A percentile compares a stretch with the other conserved stretches of the same genome.
Evolutionary conservation across 352 stramenopile species (phyloP).

Genomic region (Hyaloperonospora arabidopsidis): DNA sequence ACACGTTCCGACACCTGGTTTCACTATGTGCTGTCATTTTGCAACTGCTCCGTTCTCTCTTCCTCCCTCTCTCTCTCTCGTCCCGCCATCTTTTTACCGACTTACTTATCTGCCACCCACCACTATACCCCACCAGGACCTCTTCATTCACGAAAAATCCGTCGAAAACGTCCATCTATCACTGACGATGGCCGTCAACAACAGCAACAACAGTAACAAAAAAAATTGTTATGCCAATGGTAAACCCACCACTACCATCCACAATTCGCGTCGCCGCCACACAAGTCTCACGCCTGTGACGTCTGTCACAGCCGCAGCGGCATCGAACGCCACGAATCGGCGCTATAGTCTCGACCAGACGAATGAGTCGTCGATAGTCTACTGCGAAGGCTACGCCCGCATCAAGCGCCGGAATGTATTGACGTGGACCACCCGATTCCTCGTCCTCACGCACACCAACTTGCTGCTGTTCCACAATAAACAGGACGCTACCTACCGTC

Average conservation of each 20-base stretch:
- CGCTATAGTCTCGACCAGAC: conserved; percentile 27
- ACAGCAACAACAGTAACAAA: too few species aligned
- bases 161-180: too few species aligned
- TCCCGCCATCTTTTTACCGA: too few species aligned
- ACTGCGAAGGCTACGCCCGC: conserved; percentile 54
- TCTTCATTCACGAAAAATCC: too few species aligned
- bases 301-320: not conserved
- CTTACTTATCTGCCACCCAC: too few species aligned
- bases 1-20: too few species aligned
- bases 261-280: conserved; percentile 11
- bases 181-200: too few species aligned
- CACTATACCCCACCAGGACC: too few species aligned
- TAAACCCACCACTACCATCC: not conserved
- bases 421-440: conserved; percentile 55
- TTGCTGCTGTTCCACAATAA: conserved; percentile 46
- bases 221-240: too few species aligned
- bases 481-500: conserved; percentile 39
- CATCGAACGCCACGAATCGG: conserved; percentile 11
- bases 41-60: too few species aligned
- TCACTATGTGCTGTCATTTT: too few species aligned
- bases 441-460: conserved; percentile 40
- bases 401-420: conserved; percentile 51
- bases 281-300: conserved; percentile 1
- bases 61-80: too few species aligned
- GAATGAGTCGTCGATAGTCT: conserved; percentile 14